Evolutionary conservation across 257 asterid genomes (phyloP).

Genomic region (Penstemon eatonii): DNA sequence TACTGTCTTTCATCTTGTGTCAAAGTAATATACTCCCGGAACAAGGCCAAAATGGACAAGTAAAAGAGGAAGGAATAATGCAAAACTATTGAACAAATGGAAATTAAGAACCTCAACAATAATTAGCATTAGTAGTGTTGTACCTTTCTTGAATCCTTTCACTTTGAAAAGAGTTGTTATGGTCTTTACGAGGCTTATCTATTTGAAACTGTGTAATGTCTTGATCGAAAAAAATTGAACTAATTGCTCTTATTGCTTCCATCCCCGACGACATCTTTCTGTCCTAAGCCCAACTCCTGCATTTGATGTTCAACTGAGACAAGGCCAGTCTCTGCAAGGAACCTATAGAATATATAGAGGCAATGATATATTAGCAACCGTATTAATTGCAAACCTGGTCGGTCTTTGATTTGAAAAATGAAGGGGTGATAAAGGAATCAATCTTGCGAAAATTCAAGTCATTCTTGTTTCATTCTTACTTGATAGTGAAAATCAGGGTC

Average conservation of each 20-base stretch:
- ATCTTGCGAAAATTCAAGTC: not conserved
- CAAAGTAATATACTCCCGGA: no score
- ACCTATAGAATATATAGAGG: constrained; percentile 41
- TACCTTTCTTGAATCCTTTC: not conserved
- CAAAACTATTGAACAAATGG: not conserved
- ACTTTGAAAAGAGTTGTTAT: constrained; percentile 21
- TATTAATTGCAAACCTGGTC: not conserved
- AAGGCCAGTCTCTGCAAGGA: constrained; percentile 82
- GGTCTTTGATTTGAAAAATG: no score
- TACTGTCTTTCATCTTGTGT: no score
- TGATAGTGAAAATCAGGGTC: no score
- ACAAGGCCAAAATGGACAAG: not conserved
- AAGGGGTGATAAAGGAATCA: not conserved
- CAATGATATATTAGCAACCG: not conserved
- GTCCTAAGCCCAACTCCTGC: constrained; percentile 76
- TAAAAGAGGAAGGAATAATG: constrained; percentile 36
- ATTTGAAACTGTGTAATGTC: constrained; percentile 22
- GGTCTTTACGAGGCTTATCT: constrained; percentile 3
- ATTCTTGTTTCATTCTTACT: not conserved
- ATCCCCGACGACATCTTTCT: constrained; percentile 39
- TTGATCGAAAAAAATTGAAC: constrained; percentile 25
- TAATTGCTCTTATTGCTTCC: constrained; percentile 48
- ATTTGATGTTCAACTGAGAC: constrained; percentile 83
- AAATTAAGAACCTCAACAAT: not conserved
- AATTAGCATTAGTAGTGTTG: not conserved